Evolutionary conservation across 2,329 filamentous ascomycete genomes (phyloP).

Genomic region (Stagonosporopsis rhizophila): DNA sequence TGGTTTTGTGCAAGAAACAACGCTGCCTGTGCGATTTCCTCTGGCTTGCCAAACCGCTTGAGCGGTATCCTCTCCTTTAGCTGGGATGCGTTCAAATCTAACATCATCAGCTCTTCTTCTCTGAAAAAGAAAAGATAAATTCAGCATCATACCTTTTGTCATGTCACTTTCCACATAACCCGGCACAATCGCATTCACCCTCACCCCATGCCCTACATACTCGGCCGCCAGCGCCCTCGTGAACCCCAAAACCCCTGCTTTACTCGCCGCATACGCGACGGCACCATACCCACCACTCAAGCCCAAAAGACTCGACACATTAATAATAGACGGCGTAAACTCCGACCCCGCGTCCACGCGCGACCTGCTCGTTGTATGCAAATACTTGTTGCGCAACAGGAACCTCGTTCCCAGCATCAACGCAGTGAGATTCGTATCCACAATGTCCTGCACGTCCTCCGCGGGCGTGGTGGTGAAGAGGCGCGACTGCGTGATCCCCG

Average conservation of each 20-base stretch:
- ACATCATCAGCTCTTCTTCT: neutral
- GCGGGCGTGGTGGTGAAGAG: slow-evolving; percentile 65
- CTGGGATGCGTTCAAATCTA: slow-evolving; percentile 47
- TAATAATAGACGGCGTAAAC: slow-evolving; percentile 69
- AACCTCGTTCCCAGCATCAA: slow-evolving; percentile 69
- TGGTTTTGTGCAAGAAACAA: slow-evolving; percentile 77
- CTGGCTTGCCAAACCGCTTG: slow-evolving; percentile 68
- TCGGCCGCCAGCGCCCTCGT: slow-evolving; percentile 72
- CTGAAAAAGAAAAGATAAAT: neutral
- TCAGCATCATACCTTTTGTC: slow-evolving; percentile 66
- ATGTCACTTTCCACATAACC: slow-evolving; percentile 85
- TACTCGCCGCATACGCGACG: slow-evolving; percentile 77
- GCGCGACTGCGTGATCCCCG: slow-evolving; percentile 72
- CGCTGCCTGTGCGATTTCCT: slow-evolving; percentile 83
- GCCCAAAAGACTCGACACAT: slow-evolving; percentile 79
- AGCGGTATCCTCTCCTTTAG: slow-evolving; percentile 66
- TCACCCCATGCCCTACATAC: slow-evolving; percentile 66
- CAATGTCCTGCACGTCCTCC: slow-evolving; percentile 61
- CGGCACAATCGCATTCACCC: slow-evolving; percentile 81
- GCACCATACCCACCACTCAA: slow-evolving; percentile 72
- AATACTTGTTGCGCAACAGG: slow-evolving; percentile 49
- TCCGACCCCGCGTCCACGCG: slow-evolving; percentile 43
- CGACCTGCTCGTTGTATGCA: slow-evolving; percentile 7
- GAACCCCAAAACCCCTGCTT: slow-evolving; percentile 78
- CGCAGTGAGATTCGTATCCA: slow-evolving; percentile 74